phyloP scores from a whole-genome alignment of 352 stramenopile genomes.

The Globisporangium polare region DNA sequence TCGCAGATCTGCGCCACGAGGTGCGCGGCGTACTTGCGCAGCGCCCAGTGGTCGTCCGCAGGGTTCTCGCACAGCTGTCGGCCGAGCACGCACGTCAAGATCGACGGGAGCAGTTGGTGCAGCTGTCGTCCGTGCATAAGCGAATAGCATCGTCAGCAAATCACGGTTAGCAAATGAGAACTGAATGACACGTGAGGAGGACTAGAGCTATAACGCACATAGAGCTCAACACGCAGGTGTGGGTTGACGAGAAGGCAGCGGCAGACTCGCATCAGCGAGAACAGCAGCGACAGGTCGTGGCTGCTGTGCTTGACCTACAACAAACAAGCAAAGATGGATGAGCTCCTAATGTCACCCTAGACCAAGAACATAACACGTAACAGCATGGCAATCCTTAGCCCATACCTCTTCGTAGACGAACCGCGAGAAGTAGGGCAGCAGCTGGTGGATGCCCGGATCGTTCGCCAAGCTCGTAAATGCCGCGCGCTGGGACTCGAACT shows the following conservation, averaged over 20 bases:
- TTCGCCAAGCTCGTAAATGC: slow-evolving; percentile 73
- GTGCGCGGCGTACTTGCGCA: slow-evolving; percentile 84
- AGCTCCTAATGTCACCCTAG: not conserved
- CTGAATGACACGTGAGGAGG: not conserved
- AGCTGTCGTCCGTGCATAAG: slow-evolving; percentile 50
- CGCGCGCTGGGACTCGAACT: slow-evolving; percentile 67
- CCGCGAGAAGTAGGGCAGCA: slow-evolving; percentile 87
- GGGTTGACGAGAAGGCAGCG: slow-evolving; percentile 89
- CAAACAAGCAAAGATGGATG: not conserved
- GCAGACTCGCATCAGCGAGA: slow-evolving; percentile 86
- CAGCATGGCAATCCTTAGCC: not conserved
- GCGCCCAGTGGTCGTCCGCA: slow-evolving; percentile 86
- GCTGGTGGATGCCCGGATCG: slow-evolving; percentile 87
- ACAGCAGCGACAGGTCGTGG: slow-evolving; percentile 70
- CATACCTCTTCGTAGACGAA: slow-evolving; percentile 84
- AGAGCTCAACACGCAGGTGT: slow-evolving; percentile 91
- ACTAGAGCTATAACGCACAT: slow-evolving; percentile 41
- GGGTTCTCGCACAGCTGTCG: slow-evolving; percentile 86
- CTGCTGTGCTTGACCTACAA: slow-evolving; percentile 75
- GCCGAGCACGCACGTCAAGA: slow-evolving; percentile 92
- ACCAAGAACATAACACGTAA: not conserved
- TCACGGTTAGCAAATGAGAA: no score
- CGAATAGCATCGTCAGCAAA: not conserved
- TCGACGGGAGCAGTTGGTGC: slow-evolving; percentile 91
- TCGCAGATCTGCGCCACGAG: slow-evolving; percentile 83